Base-by-base conservation (phyloP, 257 asterid genomes). In the Salvia splendens region DNA sequence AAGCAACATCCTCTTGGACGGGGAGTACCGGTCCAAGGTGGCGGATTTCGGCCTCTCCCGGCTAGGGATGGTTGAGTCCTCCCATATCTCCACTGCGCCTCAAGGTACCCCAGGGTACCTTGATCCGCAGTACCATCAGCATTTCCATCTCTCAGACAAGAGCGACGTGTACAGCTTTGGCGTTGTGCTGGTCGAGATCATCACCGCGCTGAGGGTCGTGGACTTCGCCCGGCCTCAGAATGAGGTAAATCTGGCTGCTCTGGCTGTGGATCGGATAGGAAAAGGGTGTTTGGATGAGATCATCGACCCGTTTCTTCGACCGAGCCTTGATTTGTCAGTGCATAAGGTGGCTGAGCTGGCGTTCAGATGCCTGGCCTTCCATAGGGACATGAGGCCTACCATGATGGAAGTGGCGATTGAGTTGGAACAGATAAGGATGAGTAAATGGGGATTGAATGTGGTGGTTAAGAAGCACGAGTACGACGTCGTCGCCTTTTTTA, bases 11-110 rank as follows among this genome's bases (percentile, higher is more conserved):
- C 77, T 90, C 0, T 43, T 90, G 70, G 95, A 90, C 52, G 68
- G 69, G 54, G 64, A 83, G 35, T 83, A 64, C 80, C 77, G 68
- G 60, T 77, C 97, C 5, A 90, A 90, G 73, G 92, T 90, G 0
- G 95, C 95, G 0, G 97, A 90, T 73, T 90, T 90, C 3, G 97
- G 97, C 11, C 90, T 87, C 1, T 87, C 95, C 2, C 75, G 97
- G 55, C 73, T 86, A 1, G 97, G 97, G 16, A 6, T 81, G 73
- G 28, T 68, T 0, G 97, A 83, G 17, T 74, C 83, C 0, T 87
- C 95, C 28, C 95, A 88, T 62, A 70, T 88, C 68, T 88, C 95
- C 1, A 88, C 95, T 0, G 90, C 92, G 0, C 95, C 95, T 16
- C 95, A 85, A 28, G 95, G 95, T 9, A 88, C 95, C 20, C 95